Percentiles rank a stretch among this genome's conserved stretches.
phyloP scores from a whole-genome alignment of 225 moss, liverwort and hornwort species.

The Sphagnum tenellum region DNA sequence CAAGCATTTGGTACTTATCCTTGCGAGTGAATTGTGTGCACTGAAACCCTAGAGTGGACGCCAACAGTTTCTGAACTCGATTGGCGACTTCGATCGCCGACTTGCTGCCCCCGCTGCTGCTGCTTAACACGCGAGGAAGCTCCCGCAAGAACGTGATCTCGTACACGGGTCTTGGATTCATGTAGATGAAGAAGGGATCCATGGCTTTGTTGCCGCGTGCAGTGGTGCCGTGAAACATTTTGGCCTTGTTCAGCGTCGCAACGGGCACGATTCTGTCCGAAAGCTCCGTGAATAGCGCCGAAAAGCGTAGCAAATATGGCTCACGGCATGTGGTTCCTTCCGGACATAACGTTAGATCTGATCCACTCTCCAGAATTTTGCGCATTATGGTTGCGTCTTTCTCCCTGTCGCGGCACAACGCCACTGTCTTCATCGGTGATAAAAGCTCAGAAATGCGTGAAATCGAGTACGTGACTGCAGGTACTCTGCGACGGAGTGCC shows the following conservation, averaged over 20 bases:
- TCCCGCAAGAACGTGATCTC: conserved; percentile 65
- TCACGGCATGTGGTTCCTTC: conserved; percentile 93
- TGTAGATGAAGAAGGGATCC: conserved; percentile 87
- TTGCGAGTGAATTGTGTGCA: conserved; percentile 73
- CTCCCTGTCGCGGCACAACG: conserved; percentile 56
- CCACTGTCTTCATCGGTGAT: conserved; percentile 74
- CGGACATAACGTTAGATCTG: conserved; percentile 68
- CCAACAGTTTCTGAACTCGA: conserved; percentile 58
- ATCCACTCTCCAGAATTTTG: conserved; percentile 42
- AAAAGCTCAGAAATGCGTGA: conserved; percentile 54
- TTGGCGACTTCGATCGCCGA: conserved; percentile 71
- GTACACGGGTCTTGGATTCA: conserved; percentile 51
- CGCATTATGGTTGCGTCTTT: conserved; percentile 65
- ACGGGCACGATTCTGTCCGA: conserved; percentile 73
- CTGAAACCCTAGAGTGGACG: conserved; percentile 50
- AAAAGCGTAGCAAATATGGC: conserved; percentile 79
- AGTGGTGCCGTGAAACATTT: conserved; percentile 88
- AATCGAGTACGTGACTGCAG: conserved; percentile 84
- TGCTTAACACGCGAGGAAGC: conserved; percentile 36
- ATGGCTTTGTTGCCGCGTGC: conserved; percentile 87
- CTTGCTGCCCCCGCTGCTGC: conserved; percentile 25
- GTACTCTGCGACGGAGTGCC: conserved; percentile 50
- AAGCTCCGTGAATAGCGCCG: conserved; percentile 78
- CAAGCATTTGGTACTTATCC: conserved; percentile 73
- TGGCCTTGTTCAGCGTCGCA: conserved; percentile 50